Evolutionary conservation across 441 rosid species (phyloP).

Genomic region (Brassica balearica): DNA sequence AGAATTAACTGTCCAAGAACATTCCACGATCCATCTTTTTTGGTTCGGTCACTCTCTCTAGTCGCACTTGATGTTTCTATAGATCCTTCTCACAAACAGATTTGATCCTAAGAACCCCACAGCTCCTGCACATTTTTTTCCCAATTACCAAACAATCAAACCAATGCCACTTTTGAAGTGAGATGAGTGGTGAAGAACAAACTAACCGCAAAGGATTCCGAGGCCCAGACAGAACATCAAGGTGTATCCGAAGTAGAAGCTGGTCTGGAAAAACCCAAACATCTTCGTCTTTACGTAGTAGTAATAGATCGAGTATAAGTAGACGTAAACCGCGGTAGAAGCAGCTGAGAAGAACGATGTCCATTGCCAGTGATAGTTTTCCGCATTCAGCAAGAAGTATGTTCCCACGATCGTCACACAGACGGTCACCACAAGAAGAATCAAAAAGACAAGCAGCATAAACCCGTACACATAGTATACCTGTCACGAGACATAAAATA

Average conservation of each 20-base stretch:
- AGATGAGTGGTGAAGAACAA: not conserved
- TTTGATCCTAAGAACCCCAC: slow-evolving; percentile 92
- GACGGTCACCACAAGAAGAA: slow-evolving; percentile 85
- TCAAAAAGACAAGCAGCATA: slow-evolving; percentile 90
- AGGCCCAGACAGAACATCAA: slow-evolving; percentile 97
- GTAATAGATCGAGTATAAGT: slow-evolving; percentile 89
- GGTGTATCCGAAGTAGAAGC: slow-evolving; percentile 94
- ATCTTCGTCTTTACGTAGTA: slow-evolving; percentile 88
- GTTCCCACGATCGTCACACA: slow-evolving; percentile 98
- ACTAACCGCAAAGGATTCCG: slow-evolving; percentile 95
- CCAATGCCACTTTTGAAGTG: not conserved
- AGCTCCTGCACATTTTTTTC: slow-evolving; percentile 62
- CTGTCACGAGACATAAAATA: slow-evolving; percentile 48
- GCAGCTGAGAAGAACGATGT: slow-evolving; percentile 98
- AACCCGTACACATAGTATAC: slow-evolving; percentile 96
- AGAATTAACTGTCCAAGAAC: slow-evolving; percentile 23
- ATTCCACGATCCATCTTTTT: slow-evolving; percentile 22
- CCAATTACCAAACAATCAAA: slow-evolving; percentile 2
- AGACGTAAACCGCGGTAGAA: slow-evolving; percentile 92
- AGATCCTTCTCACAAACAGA: slow-evolving; percentile 89
- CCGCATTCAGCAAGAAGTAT: slow-evolving; percentile 91
- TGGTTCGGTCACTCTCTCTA: slow-evolving; percentile 38
- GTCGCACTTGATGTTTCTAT: slow-evolving; percentile 95
- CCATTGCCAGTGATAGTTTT: slow-evolving; percentile 99
- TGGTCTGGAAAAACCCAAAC: slow-evolving; percentile 94